Conservation (phyloP, 2,329 filamentous ascomycete genomes). For the Microsporum audouinii region DNA sequence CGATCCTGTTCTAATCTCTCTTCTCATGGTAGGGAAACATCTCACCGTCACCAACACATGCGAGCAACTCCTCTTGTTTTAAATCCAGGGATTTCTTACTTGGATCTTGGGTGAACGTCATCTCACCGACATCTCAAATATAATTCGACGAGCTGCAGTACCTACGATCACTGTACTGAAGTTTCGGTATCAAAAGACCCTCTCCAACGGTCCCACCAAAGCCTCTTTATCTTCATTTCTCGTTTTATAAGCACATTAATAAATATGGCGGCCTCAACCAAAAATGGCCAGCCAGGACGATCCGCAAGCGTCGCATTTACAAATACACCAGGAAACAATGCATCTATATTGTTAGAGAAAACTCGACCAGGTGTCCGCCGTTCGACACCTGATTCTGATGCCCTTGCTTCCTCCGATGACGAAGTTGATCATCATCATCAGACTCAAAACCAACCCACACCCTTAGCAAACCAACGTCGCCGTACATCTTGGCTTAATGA, state of each 20-base stretch:
- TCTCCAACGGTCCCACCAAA: not conserved
- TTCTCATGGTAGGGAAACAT: not conserved
- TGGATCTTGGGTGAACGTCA: slow-evolving; percentile 6
- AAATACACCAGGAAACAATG: slow-evolving; percentile 42
- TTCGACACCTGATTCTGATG: slow-evolving; percentile 88
- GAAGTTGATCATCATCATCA: slow-evolving; percentile 56
- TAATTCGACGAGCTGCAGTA: not conserved
- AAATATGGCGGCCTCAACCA: slow-evolving; percentile 10
- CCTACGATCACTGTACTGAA: not conserved
- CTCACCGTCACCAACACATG: slow-evolving; percentile 2
- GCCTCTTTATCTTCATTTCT: not conserved
- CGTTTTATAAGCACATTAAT: not conserved
- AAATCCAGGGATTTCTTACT: slow-evolving; percentile 6
- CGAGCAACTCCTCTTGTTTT: not conserved
- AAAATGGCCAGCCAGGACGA: slow-evolving; percentile 16
- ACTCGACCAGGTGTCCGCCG: slow-evolving; percentile 57
- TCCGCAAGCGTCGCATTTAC: slow-evolving; percentile 34
- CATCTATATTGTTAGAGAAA: slow-evolving; percentile 61
- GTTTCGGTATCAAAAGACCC: not conserved
- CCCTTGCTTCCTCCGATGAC: slow-evolving; percentile 86
- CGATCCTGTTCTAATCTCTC: not conserved
- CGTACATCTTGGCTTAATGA: slow-evolving; percentile 82
- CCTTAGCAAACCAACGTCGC: slow-evolving; percentile 52
- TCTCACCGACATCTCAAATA: not conserved
- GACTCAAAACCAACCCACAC: slow-evolving; percentile 40